phyloP scores from a whole-genome alignment of 768 basidiomycete species.

The Lentinula sp. region DNA sequence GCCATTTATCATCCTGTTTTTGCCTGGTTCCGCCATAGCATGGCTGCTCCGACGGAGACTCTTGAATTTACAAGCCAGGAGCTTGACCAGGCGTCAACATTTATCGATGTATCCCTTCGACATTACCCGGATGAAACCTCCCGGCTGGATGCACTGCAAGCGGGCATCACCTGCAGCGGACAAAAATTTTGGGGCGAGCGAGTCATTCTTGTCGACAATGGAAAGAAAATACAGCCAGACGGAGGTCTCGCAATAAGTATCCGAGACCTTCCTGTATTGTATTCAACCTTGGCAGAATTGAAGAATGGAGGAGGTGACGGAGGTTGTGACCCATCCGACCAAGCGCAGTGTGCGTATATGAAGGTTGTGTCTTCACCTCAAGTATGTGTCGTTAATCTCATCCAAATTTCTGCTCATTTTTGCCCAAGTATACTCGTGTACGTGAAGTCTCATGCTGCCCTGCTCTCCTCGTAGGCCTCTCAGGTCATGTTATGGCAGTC shows the following conservation, averaged over 20 bases:
- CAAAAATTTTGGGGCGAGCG: no score
- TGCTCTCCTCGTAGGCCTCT: not conserved
- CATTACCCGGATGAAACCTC: not conserved
- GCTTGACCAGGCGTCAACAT: not conserved
- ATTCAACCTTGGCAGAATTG: not conserved
- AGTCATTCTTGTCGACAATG: no score
- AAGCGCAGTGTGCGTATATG: not conserved
- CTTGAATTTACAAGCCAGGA: not conserved
- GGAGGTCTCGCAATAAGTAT: no score
- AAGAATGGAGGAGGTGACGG: not conserved
- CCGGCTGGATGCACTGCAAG: no score
- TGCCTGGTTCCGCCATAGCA: not conserved
- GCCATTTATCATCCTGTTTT: constrained; percentile 11
- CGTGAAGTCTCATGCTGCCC: constrained; percentile 5
- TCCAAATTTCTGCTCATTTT: not conserved
- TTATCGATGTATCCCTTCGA: not conserved
- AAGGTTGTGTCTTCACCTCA: not conserved
- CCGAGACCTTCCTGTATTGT: not conserved
- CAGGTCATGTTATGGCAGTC: not conserved
- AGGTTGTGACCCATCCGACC: not conserved
- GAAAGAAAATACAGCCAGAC: no score
- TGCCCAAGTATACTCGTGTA: not conserved
- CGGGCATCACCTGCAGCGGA: no score
- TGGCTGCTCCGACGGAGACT: not conserved
- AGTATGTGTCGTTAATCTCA: not conserved